These are phyloP conservation scores for Stemphylium vesicarium DNA, from an alignment of 2,329 filamentous ascomycete genomes.

Conservation along the genomic window DNA sequence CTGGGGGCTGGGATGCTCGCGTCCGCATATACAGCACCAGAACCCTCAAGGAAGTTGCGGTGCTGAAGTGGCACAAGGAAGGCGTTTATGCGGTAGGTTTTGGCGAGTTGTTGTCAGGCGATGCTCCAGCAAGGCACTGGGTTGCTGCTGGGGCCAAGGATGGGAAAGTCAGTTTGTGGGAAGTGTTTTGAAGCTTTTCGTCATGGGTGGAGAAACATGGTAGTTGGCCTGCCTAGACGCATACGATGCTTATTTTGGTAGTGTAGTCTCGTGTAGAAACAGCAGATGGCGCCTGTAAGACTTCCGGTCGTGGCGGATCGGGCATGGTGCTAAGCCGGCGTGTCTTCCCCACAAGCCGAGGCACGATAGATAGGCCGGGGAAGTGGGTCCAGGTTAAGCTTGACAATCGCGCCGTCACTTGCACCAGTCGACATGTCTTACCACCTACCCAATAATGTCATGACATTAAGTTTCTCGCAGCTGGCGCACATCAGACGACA, in stretches of 20 bases:
- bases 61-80: conserved; percentile 91
- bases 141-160: conserved; percentile 90
- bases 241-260: background rate
- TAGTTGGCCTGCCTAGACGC: too few species aligned
- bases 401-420: conserved; percentile 7
- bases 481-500: background rate
- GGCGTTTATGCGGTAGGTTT: conserved; percentile 86
- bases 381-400: conserved; percentile 18
- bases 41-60: conserved; percentile 84
- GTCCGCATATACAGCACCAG: conserved; percentile 81
- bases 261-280: background rate
- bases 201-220: too few species aligned
- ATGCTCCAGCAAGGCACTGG: conserved; percentile 67
- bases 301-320: conserved; percentile 7
- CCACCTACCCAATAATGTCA: conserved; percentile 11
- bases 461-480: background rate
- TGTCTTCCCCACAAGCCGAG: conserved; percentile 29
- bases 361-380: conserved; percentile 17
- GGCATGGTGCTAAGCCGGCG: conserved; percentile 9
- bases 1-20: conserved; percentile 88
- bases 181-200: conserved; percentile 68
- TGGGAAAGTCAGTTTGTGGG: conserved; percentile 94
- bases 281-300: background rate
- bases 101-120: conserved; percentile 51
- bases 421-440: background rate